Percentiles rank a stretch among this genome's conserved stretches.
These are phyloP conservation scores for Phyllachora maydis DNA, from an alignment of 2,329 filamentous ascomycete species.

Conservation along the genomic window DNA sequence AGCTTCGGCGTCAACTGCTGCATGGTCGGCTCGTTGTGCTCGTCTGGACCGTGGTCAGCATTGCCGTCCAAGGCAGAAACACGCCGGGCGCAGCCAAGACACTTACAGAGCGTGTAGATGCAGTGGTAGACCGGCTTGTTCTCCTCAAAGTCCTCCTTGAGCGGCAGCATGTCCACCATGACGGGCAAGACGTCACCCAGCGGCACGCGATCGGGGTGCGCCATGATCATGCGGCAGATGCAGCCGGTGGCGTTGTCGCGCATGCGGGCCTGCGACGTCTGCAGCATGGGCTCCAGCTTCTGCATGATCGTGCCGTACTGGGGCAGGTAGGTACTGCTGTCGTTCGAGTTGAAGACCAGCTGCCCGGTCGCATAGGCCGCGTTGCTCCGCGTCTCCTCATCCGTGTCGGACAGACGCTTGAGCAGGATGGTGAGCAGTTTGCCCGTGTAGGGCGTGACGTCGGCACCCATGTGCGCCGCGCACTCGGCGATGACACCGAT, in stretches of 20 bases:
- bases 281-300: slow-evolving; percentile 72
- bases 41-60: slow-evolving; percentile 21
- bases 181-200: slow-evolving; percentile 65
- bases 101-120: slow-evolving; percentile 69
- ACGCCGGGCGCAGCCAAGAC: slow-evolving; percentile 1
- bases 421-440: slow-evolving; percentile 61
- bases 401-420: slow-evolving; percentile 75
- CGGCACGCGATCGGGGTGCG: slow-evolving; percentile 66
- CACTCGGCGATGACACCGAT: slow-evolving; percentile 87
- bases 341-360: slow-evolving; percentile 61
- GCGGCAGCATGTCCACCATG: slow-evolving; percentile 57
- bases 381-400: slow-evolving; percentile 84
- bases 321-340: slow-evolving; percentile 52
- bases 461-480: slow-evolving; percentile 61
- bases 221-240: slow-evolving; percentile 77
- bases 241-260: slow-evolving; percentile 90
- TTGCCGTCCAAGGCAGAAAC: neutral
- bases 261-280: slow-evolving; percentile 57
- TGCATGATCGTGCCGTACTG: slow-evolving; percentile 58
- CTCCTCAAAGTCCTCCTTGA: slow-evolving; percentile 90
- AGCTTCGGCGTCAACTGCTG: slow-evolving; percentile 50
- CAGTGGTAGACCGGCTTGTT: slow-evolving; percentile 86
- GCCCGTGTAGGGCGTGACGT: slow-evolving; percentile 64
- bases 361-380: slow-evolving; percentile 81
- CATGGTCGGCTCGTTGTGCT: slow-evolving; percentile 46